Evolutionary conservation across 805 yeast species (phyloP).

Genomic region (Groenewaldozyma salmanticensis): DNA sequence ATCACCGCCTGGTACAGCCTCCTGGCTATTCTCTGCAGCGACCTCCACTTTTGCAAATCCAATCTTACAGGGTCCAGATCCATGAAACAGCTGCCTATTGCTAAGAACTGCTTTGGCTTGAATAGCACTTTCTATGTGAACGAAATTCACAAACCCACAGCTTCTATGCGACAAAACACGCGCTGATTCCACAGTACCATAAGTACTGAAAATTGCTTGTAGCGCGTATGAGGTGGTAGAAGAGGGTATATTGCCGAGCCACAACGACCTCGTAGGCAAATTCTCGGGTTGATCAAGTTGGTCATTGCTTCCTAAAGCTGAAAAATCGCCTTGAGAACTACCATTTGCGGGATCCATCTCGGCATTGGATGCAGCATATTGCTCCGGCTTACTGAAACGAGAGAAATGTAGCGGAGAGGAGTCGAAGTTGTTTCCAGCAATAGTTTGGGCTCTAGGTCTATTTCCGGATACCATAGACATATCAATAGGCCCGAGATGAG

Average conservation of each 20-base stretch:
- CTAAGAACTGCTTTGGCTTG: conserved; percentile 67
- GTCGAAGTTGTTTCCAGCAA: conserved; percentile 12
- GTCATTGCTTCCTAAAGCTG: background rate
- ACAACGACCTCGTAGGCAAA: conserved; percentile 51
- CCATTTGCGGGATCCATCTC: no score
- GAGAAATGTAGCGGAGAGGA: conserved; percentile 2
- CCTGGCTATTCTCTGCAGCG: background rate
- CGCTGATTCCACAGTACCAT: conserved; percentile 53
- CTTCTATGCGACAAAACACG: conserved; percentile 40
- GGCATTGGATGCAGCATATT: background rate
- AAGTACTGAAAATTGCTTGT: conserved; percentile 49
- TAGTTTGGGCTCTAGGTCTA: conserved; percentile 15
- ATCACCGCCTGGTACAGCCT: background rate
- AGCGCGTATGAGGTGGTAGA: conserved; percentile 44
- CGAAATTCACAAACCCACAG: conserved; percentile 63
- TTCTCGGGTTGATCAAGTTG: conserved; percentile 8
- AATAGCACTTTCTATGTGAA: conserved; percentile 64
- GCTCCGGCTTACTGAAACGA: conserved; percentile 14
- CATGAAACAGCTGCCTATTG: conserved; percentile 76
- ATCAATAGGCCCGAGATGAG: background rate
- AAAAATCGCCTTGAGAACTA: background rate
- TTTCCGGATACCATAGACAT: background rate
- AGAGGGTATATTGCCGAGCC: conserved; percentile 73
- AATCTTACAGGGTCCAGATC: conserved; percentile 60
- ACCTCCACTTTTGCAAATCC: conserved; percentile 67